Percentiles rank a stretch among this genome's conserved stretches.
phyloP scores from a whole-genome alignment of 495 filamentous ascomycete genomes.

The Jackrogersella multiformis region DNA sequence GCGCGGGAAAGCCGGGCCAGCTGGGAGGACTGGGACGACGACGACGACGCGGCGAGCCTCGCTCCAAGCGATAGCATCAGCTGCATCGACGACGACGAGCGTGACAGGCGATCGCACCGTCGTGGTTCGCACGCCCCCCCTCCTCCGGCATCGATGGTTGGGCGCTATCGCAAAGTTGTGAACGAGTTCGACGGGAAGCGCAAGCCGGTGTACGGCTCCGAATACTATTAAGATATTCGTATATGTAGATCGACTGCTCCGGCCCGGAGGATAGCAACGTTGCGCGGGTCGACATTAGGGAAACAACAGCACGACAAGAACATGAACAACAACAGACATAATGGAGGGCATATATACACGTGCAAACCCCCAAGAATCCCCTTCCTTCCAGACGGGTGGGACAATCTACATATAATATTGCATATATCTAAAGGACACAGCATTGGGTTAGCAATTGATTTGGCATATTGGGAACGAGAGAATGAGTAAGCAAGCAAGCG shows the following conservation, averaged over 20 bases:
- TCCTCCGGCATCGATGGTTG: conserved; percentile 26
- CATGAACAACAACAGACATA: no score
- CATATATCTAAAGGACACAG: conserved; percentile 15
- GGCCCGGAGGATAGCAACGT: no score
- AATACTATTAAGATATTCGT: conserved; percentile 2
- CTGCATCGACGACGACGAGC: conserved; percentile 57
- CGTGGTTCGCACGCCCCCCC: conserved; percentile 1
- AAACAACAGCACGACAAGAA: no score
- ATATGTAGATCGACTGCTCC: no score
- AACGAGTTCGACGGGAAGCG: conserved; percentile 35
- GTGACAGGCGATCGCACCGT: conserved; percentile 8
- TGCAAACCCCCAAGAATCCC: no score
- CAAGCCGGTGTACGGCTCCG: conserved; percentile 33
- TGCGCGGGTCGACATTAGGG: no score
- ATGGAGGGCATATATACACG: no score
- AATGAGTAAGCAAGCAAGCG: conserved; percentile 16
- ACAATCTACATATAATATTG: background rate
- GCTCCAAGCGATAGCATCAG: conserved; percentile 66
- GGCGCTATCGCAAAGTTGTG: conserved; percentile 31
- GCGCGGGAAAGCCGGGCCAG: conserved; percentile 30
- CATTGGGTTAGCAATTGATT: conserved; percentile 8
- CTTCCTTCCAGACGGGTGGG: background rate
- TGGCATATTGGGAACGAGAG: conserved; percentile 5
- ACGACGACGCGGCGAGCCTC: conserved; percentile 43
- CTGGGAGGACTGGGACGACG: conserved; percentile 34